Percentiles rank a stretch among this genome's conserved stretches.
Conservation (phyloP, 805 yeast species). For the Cephaloascus albidus region DNA sequence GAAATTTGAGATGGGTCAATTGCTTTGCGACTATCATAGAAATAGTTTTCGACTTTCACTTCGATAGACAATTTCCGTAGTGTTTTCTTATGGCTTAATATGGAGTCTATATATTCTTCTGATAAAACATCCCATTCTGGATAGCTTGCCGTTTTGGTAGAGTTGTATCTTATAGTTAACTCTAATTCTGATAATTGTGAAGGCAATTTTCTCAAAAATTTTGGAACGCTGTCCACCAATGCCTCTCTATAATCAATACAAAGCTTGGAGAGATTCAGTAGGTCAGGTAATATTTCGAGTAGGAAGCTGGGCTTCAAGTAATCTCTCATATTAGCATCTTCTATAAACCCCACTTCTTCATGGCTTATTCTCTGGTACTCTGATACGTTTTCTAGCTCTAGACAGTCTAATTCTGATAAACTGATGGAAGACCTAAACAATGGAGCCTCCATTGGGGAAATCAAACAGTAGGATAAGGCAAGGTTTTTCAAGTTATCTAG, state of each 20-base stretch:
- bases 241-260: slow-evolving; percentile 32
- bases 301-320: slow-evolving; percentile 15
- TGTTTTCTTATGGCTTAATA: slow-evolving; percentile 4
- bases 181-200: slow-evolving; percentile 23
- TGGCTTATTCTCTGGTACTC: slow-evolving; percentile 21
- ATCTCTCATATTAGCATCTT: slow-evolving; percentile 3
- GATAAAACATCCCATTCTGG: slow-evolving; percentile 7
- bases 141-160: slow-evolving; percentile 11
- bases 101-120: slow-evolving; percentile 9
- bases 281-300: slow-evolving; percentile 11
- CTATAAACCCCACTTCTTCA: not conserved
- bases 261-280: slow-evolving; percentile 16
- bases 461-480: not conserved
- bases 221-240: slow-evolving; percentile 27
- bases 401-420: slow-evolving; percentile 11
- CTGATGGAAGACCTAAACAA: slow-evolving; percentile 4
- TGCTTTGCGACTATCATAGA: slow-evolving; percentile 17
- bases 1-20: slow-evolving; percentile 12
- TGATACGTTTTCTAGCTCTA: slow-evolving; percentile 23
- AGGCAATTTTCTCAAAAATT: slow-evolving; percentile 15
- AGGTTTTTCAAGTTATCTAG: not conserved
- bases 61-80: slow-evolving; percentile 28
- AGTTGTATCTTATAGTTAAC: slow-evolving; percentile 28
- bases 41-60: slow-evolving; percentile 25
- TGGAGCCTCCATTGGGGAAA: not conserved